Conservation (phyloP, 2,329 filamentous ascomycete genomes). For the Coniochaeta hoffmannii region DNA sequence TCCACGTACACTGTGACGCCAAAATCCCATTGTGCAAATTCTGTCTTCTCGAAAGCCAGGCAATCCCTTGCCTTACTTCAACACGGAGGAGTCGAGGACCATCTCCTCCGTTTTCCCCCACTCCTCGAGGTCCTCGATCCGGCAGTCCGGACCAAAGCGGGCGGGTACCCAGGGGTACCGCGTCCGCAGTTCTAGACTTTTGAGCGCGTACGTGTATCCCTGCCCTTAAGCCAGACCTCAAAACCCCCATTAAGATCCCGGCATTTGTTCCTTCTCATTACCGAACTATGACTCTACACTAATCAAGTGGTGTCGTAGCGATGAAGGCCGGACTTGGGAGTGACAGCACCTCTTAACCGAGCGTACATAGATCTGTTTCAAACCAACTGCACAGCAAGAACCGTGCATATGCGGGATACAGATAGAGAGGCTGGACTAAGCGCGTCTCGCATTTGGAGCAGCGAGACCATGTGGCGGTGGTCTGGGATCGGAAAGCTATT, state of each 20-base stretch:
- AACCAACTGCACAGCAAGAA: too few species aligned
- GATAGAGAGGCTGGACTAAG: too few species aligned
- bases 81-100: neutral
- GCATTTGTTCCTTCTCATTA: too few species aligned
- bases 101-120: neutral
- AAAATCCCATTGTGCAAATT: neutral
- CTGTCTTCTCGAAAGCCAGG: neutral
- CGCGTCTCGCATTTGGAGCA: too few species aligned
- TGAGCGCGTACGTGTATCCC: neutral
- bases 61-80: neutral
- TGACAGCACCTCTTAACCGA: too few species aligned
- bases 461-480: too few species aligned
- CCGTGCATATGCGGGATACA: too few species aligned
- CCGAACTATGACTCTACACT: too few species aligned
- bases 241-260: slow-evolving; percentile 2
- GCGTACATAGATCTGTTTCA: too few species aligned
- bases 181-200: neutral
- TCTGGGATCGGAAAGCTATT: too few species aligned
- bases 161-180: neutral
- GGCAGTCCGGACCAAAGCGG: neutral
- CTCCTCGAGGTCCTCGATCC: neutral
- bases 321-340: too few species aligned
- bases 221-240: neutral
- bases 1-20: neutral
- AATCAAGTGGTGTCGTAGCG: too few species aligned